Percentiles rank a stretch among this genome's conserved stretches.
Conservation (phyloP, 805 yeast species). For the Schwanniomyces vanrijiae region DNA sequence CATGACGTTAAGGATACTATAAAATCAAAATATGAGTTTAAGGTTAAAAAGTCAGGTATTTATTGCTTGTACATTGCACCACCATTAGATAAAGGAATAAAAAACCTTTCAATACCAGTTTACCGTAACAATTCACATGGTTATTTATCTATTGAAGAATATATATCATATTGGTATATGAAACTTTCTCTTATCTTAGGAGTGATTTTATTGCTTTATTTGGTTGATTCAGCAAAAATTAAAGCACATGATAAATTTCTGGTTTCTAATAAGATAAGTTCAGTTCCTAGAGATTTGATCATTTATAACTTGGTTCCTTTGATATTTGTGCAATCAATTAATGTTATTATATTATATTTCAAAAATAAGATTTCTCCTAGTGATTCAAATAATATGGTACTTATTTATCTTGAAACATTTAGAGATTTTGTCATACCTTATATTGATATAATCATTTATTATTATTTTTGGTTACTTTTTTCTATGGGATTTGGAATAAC, state of each 20-base stretch:
- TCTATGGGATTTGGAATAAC: constrained; percentile 39
- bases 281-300: constrained; percentile 25
- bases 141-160: constrained; percentile 13
- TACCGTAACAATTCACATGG: constrained; percentile 23
- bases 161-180: background rate
- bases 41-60: constrained; percentile 22
- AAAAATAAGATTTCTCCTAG: constrained; percentile 11
- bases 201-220: too few relatives aligned
- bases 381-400: background rate
- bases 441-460: constrained; percentile 8
- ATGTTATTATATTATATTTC: constrained; percentile 5
- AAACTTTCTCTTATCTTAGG: background rate
- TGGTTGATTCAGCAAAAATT: too few relatives aligned
- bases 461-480: constrained; percentile 20
- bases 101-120: constrained; percentile 16
- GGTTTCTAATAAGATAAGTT: too few relatives aligned
- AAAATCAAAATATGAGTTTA: background rate
- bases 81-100: constrained; percentile 11
- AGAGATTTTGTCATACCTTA: constrained; percentile 2
- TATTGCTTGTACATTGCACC: constrained; percentile 33
- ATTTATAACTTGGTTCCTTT: constrained; percentile 24
- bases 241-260: too few relatives aligned
- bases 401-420: constrained; percentile 1
- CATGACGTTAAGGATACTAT: background rate
- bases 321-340: constrained; percentile 4